phyloP scores from a whole-genome alignment of 2,329 filamentous ascomycete genomes.

The Ambrosiella xylebori region DNA sequence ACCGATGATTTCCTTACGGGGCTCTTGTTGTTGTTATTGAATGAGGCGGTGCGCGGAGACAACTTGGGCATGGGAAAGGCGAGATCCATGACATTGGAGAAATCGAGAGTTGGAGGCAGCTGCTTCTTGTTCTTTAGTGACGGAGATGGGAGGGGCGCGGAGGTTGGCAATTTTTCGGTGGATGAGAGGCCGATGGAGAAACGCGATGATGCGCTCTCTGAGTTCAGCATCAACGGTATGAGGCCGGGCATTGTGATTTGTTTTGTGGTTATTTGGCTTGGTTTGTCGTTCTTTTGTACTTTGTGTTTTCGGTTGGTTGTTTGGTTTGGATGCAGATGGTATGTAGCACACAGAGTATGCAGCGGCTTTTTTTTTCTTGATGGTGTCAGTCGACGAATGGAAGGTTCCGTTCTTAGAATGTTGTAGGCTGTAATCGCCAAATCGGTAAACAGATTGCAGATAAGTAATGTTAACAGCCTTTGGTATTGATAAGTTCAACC shows the following conservation, averaged over 20 bases:
- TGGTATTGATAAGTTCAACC: background rate
- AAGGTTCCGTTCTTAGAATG: background rate
- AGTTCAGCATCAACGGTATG: slow-evolving; percentile 20
- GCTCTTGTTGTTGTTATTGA: background rate
- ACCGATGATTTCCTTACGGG: slow-evolving; percentile 7
- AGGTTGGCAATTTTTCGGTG: slow-evolving; percentile 8
- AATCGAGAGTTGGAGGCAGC: slow-evolving; percentile 2
- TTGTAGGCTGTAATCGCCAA: background rate
- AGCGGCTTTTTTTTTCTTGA: background rate
- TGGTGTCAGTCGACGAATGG: background rate
- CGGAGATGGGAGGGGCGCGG: background rate
- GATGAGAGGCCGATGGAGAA: slow-evolving; percentile 12
- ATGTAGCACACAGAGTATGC: background rate
- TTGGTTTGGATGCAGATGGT: background rate
- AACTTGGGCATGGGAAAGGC: slow-evolving; percentile 11
- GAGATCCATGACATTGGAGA: slow-evolving; percentile 9
- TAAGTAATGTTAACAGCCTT: background rate
- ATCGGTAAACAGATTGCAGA: background rate
- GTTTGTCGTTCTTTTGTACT: background rate
- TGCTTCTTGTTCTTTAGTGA: background rate
- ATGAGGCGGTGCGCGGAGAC: slow-evolving; percentile 3
- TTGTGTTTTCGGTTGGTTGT: background rate
- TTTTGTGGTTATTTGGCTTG: background rate
- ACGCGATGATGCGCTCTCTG: slow-evolving; percentile 11
- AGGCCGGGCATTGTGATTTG: slow-evolving; percentile 18